Percentiles rank a stretch among this genome's conserved stretches.
Evolutionary conservation across 441 rosid species (phyloP).

Genomic region (Populus hybrid): DNA sequence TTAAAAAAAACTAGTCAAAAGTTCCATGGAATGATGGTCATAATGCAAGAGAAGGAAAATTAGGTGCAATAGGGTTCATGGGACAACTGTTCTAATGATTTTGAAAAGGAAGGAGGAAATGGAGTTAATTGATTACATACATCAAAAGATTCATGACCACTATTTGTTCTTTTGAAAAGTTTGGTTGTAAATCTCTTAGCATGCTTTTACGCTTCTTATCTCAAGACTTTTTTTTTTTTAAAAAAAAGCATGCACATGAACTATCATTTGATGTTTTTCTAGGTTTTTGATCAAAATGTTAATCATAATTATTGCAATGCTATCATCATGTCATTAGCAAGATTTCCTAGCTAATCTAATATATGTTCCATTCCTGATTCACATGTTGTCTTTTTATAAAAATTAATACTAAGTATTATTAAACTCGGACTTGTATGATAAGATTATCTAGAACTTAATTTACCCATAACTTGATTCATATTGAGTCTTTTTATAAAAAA

Average conservation of each 20-base stretch:
- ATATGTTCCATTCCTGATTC: no score
- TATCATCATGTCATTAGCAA: slow-evolving; percentile 1
- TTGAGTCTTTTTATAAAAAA: no score
- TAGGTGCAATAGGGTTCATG: slow-evolving; percentile 25
- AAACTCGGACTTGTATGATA: no score
- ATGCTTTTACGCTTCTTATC: slow-evolving; percentile 5
- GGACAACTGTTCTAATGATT: slow-evolving; percentile 33
- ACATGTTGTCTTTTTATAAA: no score
- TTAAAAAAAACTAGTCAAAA: background rate
- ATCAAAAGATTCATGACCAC: slow-evolving; percentile 14
- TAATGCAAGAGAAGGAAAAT: slow-evolving; percentile 10
- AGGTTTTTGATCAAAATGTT: slow-evolving; percentile 18
- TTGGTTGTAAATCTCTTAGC: background rate
- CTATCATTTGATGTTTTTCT: slow-evolving; percentile 7
- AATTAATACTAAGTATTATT: no score
- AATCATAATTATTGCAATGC: slow-evolving; percentile 5
- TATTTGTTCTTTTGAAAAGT: background rate
- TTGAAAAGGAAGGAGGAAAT: slow-evolving; percentile 18
- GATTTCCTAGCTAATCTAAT: background rate
- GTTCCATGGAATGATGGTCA: slow-evolving; percentile 3
- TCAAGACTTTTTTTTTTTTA: no score
- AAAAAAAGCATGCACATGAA: background rate
- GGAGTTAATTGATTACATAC: slow-evolving; percentile 10
- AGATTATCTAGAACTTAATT: no score
- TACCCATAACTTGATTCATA: no score